Conservation (phyloP, 139 green algal genomes). For the Closterium sp. region DNA sequence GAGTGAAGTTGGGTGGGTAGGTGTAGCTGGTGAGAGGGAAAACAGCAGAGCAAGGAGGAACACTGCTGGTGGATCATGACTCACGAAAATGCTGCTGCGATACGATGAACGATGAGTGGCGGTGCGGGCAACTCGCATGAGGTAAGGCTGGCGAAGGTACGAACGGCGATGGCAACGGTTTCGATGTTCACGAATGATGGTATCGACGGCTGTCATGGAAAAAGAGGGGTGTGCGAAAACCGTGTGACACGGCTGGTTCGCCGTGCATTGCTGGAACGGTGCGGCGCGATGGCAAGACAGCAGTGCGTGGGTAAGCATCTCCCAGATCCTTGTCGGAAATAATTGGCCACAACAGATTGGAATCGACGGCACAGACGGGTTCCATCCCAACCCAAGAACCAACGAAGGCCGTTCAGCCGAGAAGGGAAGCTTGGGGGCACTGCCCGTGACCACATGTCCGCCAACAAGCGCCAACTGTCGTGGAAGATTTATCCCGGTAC, state of each 20-base stretch:
- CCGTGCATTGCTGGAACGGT: neutral
- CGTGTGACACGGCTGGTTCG: neutral
- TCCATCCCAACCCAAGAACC: neutral
- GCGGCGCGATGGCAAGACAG: neutral
- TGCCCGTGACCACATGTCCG: no score
- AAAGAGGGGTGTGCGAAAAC: neutral
- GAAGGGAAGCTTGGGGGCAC: neutral
- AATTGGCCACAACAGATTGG: neutral
- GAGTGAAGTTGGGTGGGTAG: no score
- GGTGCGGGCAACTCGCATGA: neutral
- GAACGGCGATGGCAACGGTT: neutral
- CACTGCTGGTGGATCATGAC: neutral
- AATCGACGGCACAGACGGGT: neutral
- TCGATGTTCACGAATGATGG: neutral
- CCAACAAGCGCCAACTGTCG: no score
- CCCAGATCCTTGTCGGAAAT: neutral
- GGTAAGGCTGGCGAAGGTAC: neutral
- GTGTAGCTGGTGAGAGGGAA: neutral
- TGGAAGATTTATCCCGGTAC: no score
- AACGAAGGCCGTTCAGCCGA: neutral
- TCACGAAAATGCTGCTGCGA: neutral
- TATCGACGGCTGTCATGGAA: neutral
- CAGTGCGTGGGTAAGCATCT: neutral
- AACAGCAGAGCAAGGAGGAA: neutral
- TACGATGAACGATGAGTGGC: neutral